These are phyloP conservation scores for Plasmodium inui DNA, from an alignment of 169 alveolate species.

Conservation along the genomic window DNA sequence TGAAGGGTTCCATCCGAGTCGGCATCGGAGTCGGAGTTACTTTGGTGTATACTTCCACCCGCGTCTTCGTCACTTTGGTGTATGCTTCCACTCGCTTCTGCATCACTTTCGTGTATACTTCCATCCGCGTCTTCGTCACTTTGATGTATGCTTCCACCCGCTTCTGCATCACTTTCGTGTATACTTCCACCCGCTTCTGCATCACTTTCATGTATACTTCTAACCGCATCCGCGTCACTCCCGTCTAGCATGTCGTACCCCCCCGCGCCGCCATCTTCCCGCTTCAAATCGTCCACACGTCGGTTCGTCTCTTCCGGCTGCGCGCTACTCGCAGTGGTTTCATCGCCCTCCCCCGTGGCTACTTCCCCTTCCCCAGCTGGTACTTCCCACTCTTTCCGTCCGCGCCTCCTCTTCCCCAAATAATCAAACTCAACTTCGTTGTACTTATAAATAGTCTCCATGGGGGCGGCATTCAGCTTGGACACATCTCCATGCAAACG, in stretches of 20 bases:
- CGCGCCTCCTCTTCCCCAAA: neutral
- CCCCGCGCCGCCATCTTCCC: neutral
- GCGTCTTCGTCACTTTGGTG: neutral
- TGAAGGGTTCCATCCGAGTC: neutral
- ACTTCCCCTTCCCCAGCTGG: neutral
- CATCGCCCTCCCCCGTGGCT: neutral
- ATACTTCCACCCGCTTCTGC: neutral
- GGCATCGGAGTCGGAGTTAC: neutral
- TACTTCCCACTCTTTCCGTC: no score
- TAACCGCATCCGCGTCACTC: neutral
- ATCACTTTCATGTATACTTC: neutral
- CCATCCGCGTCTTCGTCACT: neutral
- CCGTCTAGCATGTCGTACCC: neutral
- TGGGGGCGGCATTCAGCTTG: constrained; percentile 75
- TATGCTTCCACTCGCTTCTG: neutral
- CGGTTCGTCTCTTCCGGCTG: neutral
- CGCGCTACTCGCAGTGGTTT: neutral
- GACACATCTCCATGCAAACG: constrained; percentile 86
- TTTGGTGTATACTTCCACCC: neutral
- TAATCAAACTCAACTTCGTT: constrained; percentile 58
- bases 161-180: neutral
- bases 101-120: neutral
- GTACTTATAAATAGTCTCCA: constrained; percentile 61
- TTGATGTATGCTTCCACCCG: neutral
- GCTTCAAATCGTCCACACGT: neutral